phyloP scores from a whole-genome alignment of 1,284 basidiomycete species.

The Cryptococcus sp. region DNA sequence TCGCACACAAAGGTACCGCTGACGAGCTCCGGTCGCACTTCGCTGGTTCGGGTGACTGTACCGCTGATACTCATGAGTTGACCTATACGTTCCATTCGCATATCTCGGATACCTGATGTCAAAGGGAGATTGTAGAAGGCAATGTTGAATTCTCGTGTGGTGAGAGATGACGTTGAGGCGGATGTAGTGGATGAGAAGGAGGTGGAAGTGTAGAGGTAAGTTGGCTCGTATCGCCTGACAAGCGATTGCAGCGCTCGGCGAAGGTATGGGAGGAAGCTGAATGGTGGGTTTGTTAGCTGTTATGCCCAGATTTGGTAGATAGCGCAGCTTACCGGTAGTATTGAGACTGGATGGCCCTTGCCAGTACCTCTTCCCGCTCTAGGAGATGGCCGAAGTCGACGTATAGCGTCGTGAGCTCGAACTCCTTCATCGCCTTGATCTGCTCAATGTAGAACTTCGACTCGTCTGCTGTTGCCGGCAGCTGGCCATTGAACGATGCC shows the following conservation, averaged over 20 bases:
- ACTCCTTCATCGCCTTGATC: slow-evolving; percentile 89
- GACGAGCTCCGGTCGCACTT: slow-evolving; percentile 93
- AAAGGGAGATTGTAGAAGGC: slow-evolving; percentile 96
- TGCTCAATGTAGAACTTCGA: slow-evolving; percentile 78
- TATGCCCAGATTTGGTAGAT: not conserved
- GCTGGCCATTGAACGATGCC: slow-evolving; percentile 61
- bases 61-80: slow-evolving; percentile 91
- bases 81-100: slow-evolving; percentile 90
- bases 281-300: not conserved
- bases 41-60: slow-evolving; percentile 95
- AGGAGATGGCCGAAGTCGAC: slow-evolving; percentile 93
- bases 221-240: slow-evolving; percentile 82
- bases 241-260: slow-evolving; percentile 86
- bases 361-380: slow-evolving; percentile 85
- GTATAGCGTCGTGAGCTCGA: slow-evolving; percentile 91
- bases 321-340: slow-evolving; percentile 72
- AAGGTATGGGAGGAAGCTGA: slow-evolving; percentile 83
- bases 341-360: slow-evolving; percentile 86
- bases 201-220: slow-evolving; percentile 87
- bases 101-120: slow-evolving; percentile 91
- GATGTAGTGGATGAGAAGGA: slow-evolving; percentile 52
- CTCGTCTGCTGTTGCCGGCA: slow-evolving; percentile 53
- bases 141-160: slow-evolving; percentile 89
- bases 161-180: slow-evolving; percentile 69
- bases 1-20: slow-evolving; percentile 93